Base-by-base conservation (phyloP, 306 rosid genomes). In the Vicia faba region DNA sequence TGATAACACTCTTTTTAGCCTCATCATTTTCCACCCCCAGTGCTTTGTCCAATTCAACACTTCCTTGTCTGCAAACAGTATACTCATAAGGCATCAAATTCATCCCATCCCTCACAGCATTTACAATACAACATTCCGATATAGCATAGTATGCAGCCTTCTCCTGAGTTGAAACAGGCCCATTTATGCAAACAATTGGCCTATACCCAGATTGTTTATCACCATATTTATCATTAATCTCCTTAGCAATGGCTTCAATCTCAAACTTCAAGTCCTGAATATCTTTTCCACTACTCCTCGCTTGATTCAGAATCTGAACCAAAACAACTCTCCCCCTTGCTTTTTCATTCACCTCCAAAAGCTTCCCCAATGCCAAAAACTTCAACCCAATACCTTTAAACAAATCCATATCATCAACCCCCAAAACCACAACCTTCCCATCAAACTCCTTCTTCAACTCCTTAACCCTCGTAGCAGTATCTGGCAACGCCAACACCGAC, bases 31-130 rank as follows among this genome's bases (percentile, higher is more conserved):
- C 75, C 31, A 70, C 12, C 0, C 61, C 84, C 49, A 82, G 49
- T 11, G 76, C 84, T 77, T 72, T 81, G 28, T 81, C 86, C 83
- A 83, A 66, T 14, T 70, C 83, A 69, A 64, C 23, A 66, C 73
- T 72, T 8, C 85, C 84, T 77, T 88, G 89, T 20, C 92, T 80
- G 11, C 86, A 88, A 54, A 88, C 92, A 26, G 96, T 86, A 71
- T 86, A 88, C 73, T 50, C 61, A 38, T 88, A 88, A 50, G 92
- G 92, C 65, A 86, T 83, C 80, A 88, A 75, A 70, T 88, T 88
- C 96, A 88, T 84, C 8, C 96, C 96, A 76, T 88, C 95, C 50
- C 95, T 83, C 65, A 85, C 91, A 26, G 84, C 83, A 82, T 77
- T 88, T 58, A 86, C 92, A 9, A 86, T 66, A 14, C 88, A 86